A percentile compares a stretch with the other conserved stretches of the same genome.
These are phyloP conservation scores for Amphicarpaea edgeworthii DNA, from an alignment of 306 rosid species.

Conservation along the genomic window DNA sequence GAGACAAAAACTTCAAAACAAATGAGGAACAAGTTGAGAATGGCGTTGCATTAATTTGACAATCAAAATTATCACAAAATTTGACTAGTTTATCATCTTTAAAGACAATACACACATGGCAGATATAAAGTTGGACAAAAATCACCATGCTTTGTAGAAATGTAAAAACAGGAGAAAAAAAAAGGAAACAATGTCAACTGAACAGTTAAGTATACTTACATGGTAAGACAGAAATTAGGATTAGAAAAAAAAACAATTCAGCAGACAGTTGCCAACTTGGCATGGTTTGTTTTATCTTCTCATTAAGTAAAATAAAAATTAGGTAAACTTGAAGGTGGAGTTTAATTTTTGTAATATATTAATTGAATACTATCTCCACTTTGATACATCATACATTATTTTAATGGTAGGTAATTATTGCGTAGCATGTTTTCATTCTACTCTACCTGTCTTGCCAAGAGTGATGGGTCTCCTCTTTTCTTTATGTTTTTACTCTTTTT, in stretches of 20 bases:
- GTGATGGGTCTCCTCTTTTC: not conserved
- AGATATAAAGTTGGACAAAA: not conserved
- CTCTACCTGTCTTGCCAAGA: not conserved
- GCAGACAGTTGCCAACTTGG: conserved; percentile 7
- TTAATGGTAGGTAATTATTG: not conserved
- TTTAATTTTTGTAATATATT: not conserved
- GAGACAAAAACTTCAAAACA: not conserved
- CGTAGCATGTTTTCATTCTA: conserved; percentile 1
- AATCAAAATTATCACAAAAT: not conserved
- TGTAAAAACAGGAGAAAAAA: not conserved
- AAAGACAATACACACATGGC: not conserved
- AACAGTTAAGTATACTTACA: not conserved
- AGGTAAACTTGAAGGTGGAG: not conserved
- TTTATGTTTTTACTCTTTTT: not conserved
- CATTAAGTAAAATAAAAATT: not conserved
- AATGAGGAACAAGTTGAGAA: not conserved
- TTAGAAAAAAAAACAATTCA: not conserved
- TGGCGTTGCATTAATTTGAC: not conserved
- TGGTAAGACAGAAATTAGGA: not conserved
- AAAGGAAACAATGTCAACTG: not conserved
- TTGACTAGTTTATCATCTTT: conserved; percentile 3
- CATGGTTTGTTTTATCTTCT: conserved; percentile 6
- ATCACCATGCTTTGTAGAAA: not conserved
- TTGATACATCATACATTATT: conserved; percentile 3
- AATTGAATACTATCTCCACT: not conserved